Conservation (phyloP, 352 stramenopile genomes). For the Phytopythium aichiense region DNA sequence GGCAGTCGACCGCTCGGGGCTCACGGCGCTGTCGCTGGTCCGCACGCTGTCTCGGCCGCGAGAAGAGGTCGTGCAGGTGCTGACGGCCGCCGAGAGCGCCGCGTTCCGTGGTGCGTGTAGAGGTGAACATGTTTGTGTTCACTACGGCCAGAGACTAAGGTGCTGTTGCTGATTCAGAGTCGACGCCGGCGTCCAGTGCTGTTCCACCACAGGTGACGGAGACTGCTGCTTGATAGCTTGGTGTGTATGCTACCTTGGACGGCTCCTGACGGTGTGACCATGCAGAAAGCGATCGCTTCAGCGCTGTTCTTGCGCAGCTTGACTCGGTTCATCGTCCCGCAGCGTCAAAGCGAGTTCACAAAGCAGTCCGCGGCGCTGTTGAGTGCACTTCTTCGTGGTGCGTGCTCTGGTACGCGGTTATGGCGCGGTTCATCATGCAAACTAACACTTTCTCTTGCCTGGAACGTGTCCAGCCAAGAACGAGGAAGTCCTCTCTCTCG, state of each 20-base stretch:
- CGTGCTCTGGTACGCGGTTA: neutral
- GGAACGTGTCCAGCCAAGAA: constrained; percentile 20
- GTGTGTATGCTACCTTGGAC: neutral
- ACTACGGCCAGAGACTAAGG: neutral
- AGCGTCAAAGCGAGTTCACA: constrained; percentile 19
- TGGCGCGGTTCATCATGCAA: neutral
- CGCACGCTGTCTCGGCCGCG: constrained; percentile 58
- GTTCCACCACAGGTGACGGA: constrained; percentile 20
- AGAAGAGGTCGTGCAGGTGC: constrained; percentile 57
- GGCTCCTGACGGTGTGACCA: neutral
- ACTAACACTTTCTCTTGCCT: neutral
- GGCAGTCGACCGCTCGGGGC: constrained; percentile 47
- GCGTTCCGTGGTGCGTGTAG: constrained; percentile 12
- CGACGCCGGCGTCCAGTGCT: constrained; percentile 11
- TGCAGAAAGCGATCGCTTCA: constrained; percentile 43
- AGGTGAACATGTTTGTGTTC: neutral
- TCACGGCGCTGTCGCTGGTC: constrained; percentile 64
- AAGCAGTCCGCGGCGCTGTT: constrained; percentile 28
- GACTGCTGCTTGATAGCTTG: neutral
- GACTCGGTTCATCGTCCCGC: constrained; percentile 19
- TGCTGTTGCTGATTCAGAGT: constrained; percentile 2
- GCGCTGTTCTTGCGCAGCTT: constrained; percentile 37
- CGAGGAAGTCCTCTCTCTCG: constrained; percentile 29
- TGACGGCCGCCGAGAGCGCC: constrained; percentile 43
- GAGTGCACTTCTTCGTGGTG: constrained; percentile 34